Conservation (phyloP, 345 rosid species). For the Microthlaspi erraticum region DNA sequence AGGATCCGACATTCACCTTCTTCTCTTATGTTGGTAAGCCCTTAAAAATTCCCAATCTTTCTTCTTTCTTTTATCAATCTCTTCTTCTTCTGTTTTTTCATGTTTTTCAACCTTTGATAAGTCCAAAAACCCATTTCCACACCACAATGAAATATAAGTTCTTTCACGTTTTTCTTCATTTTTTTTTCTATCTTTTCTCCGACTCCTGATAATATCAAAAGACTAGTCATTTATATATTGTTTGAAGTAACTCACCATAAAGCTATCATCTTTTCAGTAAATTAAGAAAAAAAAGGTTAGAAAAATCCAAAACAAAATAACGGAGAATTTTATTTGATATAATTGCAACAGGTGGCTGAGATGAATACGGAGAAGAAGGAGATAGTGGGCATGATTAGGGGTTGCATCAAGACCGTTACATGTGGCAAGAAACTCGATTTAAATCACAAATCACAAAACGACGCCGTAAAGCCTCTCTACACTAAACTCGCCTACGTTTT, state of each 20-base stretch:
- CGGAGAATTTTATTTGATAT: background rate
- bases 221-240: slow-evolving; percentile 13
- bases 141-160: background rate
- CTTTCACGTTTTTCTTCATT: background rate
- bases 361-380: slow-evolving; percentile 56
- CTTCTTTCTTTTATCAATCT: background rate
- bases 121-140: slow-evolving; percentile 11
- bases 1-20: slow-evolving; percentile 98
- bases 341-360: slow-evolving; percentile 86
- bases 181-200: background rate
- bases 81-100: slow-evolving; percentile 15
- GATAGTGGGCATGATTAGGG: slow-evolving; percentile 95
- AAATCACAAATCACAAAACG: slow-evolving; percentile 34
- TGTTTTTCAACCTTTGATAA: slow-evolving; percentile 14
- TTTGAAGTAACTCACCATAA: slow-evolving; percentile 25
- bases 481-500: slow-evolving; percentile 87
- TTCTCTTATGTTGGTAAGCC: slow-evolving; percentile 97
- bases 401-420: slow-evolving; percentile 93
- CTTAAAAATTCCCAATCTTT: background rate
- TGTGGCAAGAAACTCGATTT: slow-evolving; percentile 64
- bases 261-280: slow-evolving; percentile 13
- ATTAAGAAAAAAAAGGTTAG: background rate
- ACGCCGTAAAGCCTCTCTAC: slow-evolving; percentile 45
- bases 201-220: slow-evolving; percentile 43
- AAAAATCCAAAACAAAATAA: background rate